A percentile compares a stretch with the other conserved stretches of the same genome.
These are phyloP conservation scores for Leccinum rimulosum DNA, from an alignment of 768 basidiomycete species.

Conservation along the genomic window DNA sequence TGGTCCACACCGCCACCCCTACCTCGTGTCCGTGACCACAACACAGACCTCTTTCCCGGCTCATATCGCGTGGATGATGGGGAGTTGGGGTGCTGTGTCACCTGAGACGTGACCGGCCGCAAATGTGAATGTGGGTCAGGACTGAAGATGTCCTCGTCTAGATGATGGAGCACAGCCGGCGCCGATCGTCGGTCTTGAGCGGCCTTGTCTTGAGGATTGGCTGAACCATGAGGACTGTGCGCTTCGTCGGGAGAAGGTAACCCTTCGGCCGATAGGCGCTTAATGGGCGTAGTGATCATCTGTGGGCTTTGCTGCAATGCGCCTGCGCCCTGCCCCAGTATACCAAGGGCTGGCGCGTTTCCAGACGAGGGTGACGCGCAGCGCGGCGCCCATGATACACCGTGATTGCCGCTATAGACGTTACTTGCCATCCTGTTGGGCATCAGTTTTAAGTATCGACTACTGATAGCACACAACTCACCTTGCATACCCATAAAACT, in stretches of 20 bases:
- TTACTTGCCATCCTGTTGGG: conserved; percentile 60
- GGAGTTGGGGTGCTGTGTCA: not conserved
- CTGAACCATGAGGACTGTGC: not conserved
- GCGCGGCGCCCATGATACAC: conserved; percentile 58
- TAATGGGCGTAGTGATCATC: conserved; percentile 37
- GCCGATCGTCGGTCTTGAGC: conserved; percentile 39
- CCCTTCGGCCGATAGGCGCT: conserved; percentile 38
- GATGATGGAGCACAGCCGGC: conserved; percentile 49
- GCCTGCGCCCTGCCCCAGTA: conserved; percentile 14
- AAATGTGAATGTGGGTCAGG: conserved; percentile 17
- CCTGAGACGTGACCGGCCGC: conserved; percentile 9
- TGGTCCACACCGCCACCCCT: conserved; percentile 15
- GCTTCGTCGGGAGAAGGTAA: conserved; percentile 8
- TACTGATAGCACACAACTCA: conserved; percentile 33
- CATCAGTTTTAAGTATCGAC: conserved; percentile 2
- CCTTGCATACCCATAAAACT: conserved; percentile 92
- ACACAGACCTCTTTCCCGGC: conserved; percentile 41
- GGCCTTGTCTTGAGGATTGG: not conserved
- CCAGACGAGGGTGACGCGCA: conserved; percentile 31
- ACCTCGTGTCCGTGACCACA: conserved; percentile 28
- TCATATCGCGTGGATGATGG: conserved; percentile 30
- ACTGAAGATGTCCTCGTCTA: conserved; percentile 32
- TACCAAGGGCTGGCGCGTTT: conserved; percentile 3
- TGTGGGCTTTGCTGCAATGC: conserved; percentile 6
- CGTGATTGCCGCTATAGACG: conserved; percentile 49